phyloP scores from a whole-genome alignment of 257 asterid genomes.

The Vinca minor region DNA sequence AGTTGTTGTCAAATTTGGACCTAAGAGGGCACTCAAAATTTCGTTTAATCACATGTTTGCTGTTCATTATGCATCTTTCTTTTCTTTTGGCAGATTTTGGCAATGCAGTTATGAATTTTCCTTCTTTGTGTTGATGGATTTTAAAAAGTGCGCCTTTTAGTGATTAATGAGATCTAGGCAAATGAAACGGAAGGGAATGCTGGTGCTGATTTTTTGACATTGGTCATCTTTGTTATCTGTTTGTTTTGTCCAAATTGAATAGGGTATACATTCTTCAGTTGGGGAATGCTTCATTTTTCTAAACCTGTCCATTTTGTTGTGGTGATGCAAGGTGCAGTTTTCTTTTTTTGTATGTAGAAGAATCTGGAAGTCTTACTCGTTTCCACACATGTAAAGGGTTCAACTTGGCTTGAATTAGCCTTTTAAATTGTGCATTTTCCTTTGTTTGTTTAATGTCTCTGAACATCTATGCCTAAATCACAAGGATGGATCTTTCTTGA shows the following conservation, averaged over 20 bases:
- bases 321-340: background rate
- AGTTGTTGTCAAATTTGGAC: background rate
- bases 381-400: background rate
- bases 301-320: background rate
- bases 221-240: background rate
- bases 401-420: background rate
- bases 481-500: background rate
- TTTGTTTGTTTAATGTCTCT: background rate
- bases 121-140: background rate
- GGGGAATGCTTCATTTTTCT: background rate
- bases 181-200: constrained; percentile 1
- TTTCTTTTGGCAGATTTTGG: background rate
- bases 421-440: background rate
- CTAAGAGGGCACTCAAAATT: background rate
- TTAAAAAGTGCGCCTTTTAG: background rate
- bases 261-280: background rate
- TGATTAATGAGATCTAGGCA: background rate
- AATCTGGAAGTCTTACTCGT: background rate
- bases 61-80: background rate
- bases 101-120: background rate
- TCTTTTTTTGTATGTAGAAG: background rate
- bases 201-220: background rate
- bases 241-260: background rate
- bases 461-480: background rate
- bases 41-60: background rate